These are phyloP conservation scores for Byssoonygena ceratinophila DNA, from an alignment of 2,329 filamentous ascomycete species.

Conservation along the genomic window DNA sequence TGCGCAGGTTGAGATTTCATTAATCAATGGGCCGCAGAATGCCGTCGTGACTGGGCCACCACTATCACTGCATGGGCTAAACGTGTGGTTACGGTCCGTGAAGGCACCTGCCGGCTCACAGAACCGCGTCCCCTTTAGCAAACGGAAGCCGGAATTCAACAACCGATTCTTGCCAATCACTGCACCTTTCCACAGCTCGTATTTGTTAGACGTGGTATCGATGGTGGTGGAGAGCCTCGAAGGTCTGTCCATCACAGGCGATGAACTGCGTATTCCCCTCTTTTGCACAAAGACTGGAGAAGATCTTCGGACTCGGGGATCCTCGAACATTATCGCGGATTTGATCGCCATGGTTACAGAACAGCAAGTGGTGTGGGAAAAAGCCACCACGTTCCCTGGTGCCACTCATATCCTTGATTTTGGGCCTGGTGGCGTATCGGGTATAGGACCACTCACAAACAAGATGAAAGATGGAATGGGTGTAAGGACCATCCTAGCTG, in stretches of 20 bases:
- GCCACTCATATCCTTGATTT: conserved; percentile 87
- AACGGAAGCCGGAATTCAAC: conserved; percentile 90
- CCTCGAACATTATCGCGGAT: conserved; percentile 60
- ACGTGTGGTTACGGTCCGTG: too few relatives aligned
- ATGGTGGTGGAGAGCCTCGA: too few relatives aligned
- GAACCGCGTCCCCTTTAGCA: conserved; percentile 70
- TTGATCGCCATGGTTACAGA: conserved; percentile 87
- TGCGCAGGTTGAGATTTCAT: too few relatives aligned
- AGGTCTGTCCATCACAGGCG: conserved; percentile 36
- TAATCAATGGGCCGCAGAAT: too few relatives aligned
- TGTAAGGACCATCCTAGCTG: too few relatives aligned
- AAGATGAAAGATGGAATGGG: too few relatives aligned
- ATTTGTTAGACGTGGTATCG: conserved; percentile 55
- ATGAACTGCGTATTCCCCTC: conserved; percentile 68
- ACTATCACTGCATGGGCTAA: too few relatives aligned
- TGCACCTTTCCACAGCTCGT: conserved; percentile 94
- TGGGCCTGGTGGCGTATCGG: conserved; percentile 90
- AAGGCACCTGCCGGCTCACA: conserved; percentile 40
- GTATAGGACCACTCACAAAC: too few relatives aligned
- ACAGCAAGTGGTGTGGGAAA: conserved; percentile 39
- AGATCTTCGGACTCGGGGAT: conserved; percentile 54
- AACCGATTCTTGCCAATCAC: conserved; percentile 97
- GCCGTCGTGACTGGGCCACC: too few relatives aligned
- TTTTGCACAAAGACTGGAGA: conserved; percentile 82
- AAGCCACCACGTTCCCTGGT: too few relatives aligned